Base-by-base conservation (phyloP, 2,329 filamentous ascomycete species). In the Colletotrichum lini region DNA sequence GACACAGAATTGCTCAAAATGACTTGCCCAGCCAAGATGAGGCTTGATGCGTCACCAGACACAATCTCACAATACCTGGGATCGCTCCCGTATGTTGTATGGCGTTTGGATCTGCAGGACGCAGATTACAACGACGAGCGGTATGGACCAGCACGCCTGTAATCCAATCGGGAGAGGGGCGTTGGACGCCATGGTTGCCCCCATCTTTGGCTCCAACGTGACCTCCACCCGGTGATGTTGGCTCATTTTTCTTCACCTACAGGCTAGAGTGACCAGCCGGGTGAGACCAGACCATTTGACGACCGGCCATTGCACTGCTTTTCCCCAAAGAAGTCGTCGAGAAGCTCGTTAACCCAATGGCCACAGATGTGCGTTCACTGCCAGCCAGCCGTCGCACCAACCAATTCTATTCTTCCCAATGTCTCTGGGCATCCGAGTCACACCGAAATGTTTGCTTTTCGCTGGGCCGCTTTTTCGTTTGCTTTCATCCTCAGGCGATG, bases 401-500 rank as follows among this genome's bases (percentile, higher is more conserved):
- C 57, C 59, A 45, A 47, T 53, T 47, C 18, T 16, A 30, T 69
- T 60, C 45, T 65, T 26, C 12, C 54, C 23, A 8, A 44, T 23
- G n/a, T 16, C 26, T n/a, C 47, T 30, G 12, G 44, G 38, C 40
- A 30, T 23, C 21, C 54, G 45, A 54, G 23, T 13, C 42, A 47
- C 26, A n/a, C 49, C 50, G 26, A 42, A 26, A 26, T 72, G 66
- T 66, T 72, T 72, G 66, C 60, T 65, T 60, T 62, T 45, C 40
- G 10, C 23, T 26, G n/a, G 15, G 7, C 23, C 26, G 21, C 47
- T n/a, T 16, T n/a, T 42, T 26, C 57, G 66, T 65, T 65, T 70
- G 66, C 60, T 49, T 70, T 21, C 16, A n/a, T 40, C 16, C 44
- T 69, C 64, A 57, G 45, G 47, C 23, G 57, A 42, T 42, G 44